Percentiles rank a stretch among this genome's conserved stretches.
These are phyloP conservation scores for Oenanthe sinensis DNA, from an alignment of 129 eudicot species.

Conservation along the genomic window DNA sequence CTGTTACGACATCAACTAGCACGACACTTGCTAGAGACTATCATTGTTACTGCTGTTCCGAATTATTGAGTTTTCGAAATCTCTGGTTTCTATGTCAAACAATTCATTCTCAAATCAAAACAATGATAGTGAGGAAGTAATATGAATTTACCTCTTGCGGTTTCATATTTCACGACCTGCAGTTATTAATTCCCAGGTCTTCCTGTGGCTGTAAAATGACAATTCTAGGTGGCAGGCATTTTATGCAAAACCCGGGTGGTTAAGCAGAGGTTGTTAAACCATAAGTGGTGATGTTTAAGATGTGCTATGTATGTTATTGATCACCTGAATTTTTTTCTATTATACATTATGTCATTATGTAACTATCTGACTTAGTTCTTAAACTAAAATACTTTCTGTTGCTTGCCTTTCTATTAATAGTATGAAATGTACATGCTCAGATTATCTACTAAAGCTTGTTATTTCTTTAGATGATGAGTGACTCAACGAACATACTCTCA, in stretches of 20 bases:
- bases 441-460: not conserved
- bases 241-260: not conserved
- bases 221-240: not conserved
- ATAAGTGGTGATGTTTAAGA: not conserved
- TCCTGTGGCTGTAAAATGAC: not conserved
- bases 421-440: not conserved
- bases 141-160: not conserved
- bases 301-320: not conserved
- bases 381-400: not conserved
- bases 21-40: not conserved
- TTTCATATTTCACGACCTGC: not conserved
- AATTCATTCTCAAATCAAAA: not conserved
- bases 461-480: conserved; percentile 86
- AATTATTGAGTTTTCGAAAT: not conserved
- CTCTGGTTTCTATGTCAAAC: not conserved
- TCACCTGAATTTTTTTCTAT: not conserved
- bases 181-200: not conserved
- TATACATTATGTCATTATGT: not conserved
- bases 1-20: not conserved
- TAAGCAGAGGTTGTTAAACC: not conserved
- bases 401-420: not conserved
- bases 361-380: not conserved
- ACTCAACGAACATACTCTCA: conserved; percentile 87
- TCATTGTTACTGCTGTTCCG: too few species aligned
- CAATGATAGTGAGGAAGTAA: not conserved